Evolutionary conservation across 2,329 filamentous ascomycete species (phyloP).

Genomic region (Xylariaceae sp.): DNA sequence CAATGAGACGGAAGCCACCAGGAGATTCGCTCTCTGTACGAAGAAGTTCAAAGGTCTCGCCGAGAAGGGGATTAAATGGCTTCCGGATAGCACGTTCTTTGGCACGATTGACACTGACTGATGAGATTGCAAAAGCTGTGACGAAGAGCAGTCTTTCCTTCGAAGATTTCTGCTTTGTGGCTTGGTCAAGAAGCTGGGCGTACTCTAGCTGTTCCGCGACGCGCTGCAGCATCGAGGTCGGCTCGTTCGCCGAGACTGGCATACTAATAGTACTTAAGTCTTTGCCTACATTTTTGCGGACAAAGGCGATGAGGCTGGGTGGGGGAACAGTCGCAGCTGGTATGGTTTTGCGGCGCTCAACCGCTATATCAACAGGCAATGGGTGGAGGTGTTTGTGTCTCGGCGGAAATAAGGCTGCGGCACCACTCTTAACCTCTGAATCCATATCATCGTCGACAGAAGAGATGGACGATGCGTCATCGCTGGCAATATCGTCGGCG

Average conservation of each 20-base stretch:
- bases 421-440: constrained; percentile 49
- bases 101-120: constrained; percentile 74
- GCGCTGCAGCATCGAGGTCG: constrained; percentile 80
- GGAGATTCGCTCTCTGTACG: constrained; percentile 71
- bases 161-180: constrained; percentile 56
- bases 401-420: constrained; percentile 69
- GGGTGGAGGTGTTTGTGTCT: constrained; percentile 74
- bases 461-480: constrained; percentile 56
- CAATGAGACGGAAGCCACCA: constrained; percentile 80
- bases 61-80: constrained; percentile 94
- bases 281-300: constrained; percentile 97
- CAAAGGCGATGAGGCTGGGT: constrained; percentile 87
- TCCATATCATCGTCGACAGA: constrained; percentile 58
- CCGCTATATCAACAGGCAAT: constrained; percentile 63
- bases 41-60: constrained; percentile 91
- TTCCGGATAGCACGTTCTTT: constrained; percentile 93
- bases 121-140: constrained; percentile 84
- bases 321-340: constrained; percentile 72
- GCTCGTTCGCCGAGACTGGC: constrained; percentile 96
- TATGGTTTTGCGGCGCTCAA: constrained; percentile 67
- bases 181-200: constrained; percentile 74
- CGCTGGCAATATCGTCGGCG: constrained; percentile 49
- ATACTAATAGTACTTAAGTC: constrained; percentile 95
- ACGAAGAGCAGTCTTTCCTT: constrained; percentile 77
- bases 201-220: constrained; percentile 91